A percentile compares a stretch with the other conserved stretches of the same genome.
These are phyloP conservation scores for Gracilariopsis chorda DNA, from an alignment of 23 red algal species.

Conservation along the genomic window DNA sequence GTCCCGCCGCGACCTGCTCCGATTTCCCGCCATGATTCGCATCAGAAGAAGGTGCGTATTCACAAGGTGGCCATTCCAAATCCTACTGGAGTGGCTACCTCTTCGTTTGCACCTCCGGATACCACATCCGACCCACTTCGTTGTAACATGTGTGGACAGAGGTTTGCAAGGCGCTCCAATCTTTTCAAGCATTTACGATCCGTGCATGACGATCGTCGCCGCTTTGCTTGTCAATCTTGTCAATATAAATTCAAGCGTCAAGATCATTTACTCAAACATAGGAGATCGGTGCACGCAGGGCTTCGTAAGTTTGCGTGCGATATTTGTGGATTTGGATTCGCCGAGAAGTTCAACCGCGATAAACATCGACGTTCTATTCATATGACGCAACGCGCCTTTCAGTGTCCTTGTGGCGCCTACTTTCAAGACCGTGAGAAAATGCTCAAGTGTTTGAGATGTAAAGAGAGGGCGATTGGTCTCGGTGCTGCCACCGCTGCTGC, in stretches of 20 bases:
- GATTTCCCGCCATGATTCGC: background rate
- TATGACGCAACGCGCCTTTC: slow-evolving; percentile 36
- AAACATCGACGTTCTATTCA: slow-evolving; percentile 50
- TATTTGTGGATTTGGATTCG: slow-evolving; percentile 60
- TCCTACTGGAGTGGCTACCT: background rate
- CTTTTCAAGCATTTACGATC: slow-evolving; percentile 50
- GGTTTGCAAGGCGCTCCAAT: slow-evolving; percentile 55
- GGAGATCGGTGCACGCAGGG: slow-evolving; percentile 21
- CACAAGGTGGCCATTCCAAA: background rate
- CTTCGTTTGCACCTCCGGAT: background rate
- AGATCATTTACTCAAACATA: slow-evolving; percentile 59
- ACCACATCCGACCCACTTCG: slow-evolving; percentile 4
- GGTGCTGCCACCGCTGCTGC: too few relatives aligned
- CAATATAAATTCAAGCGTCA: slow-evolving; percentile 45
- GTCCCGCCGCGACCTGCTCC: background rate
- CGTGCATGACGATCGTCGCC: slow-evolving; percentile 34
- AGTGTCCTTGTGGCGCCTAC: slow-evolving; percentile 57
- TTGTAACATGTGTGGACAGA: slow-evolving; percentile 28
- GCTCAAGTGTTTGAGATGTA: slow-evolving; percentile 48
- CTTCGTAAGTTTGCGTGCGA: slow-evolving; percentile 45
- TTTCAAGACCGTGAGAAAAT: slow-evolving; percentile 61
- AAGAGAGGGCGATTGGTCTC: too few relatives aligned
- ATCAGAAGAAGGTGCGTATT: background rate
- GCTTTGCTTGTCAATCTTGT: slow-evolving; percentile 33
- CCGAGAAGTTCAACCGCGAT: slow-evolving; percentile 67